Base-by-base conservation (phyloP, 2,329 filamentous ascomycete genomes). In the Camptophora hylomeconis region DNA sequence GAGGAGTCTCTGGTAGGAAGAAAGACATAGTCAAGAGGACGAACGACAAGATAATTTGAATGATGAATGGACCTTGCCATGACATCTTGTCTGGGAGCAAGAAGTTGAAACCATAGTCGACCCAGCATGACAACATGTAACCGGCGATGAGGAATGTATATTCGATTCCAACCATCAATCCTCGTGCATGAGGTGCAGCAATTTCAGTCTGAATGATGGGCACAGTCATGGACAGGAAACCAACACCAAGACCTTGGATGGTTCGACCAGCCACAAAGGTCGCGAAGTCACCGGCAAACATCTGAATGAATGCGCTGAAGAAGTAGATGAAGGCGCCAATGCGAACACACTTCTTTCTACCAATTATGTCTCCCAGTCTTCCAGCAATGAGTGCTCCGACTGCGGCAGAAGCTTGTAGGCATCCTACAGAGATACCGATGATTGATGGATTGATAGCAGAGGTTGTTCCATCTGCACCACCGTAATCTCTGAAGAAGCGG, bases 361-460 rank as follows among this genome's bases (percentile, higher is more conserved):
- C 57, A 11, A 57, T 41, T 1, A 49, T 48, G 44, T 62, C 57
- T 5, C 58, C 56, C 13, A 61, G 49, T 57, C n/a, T 53, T 67
- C 39, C 57, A 68, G 49, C 68, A 67, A 35, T 60, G 72, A 47
- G 56, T 57, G 27, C 78, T 67, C 45, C 73, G 76, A 38, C 30
- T 14, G 52, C 52, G 8, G 52, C 52, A 2, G 52, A 51, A 10
- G 45, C 45, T 37, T 56, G 52, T 3, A 56, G 31, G 26, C 51
- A 56, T 0, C 52, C 46, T 16, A 54, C 52, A 0, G 48, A 49
- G 12, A 56, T 55, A 12, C 52, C 52, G 7, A 48, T 56, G 19
- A 58, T 53, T 13, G 52, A 50, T n/a, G 54, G 53, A 28, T 56
- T 48, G 26, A 32, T 28, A 7, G 5, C 9, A 15, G 23, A 5